Conservation (phyloP, 176 grass and related monocot species). For the Aegilops longissima region DNA sequence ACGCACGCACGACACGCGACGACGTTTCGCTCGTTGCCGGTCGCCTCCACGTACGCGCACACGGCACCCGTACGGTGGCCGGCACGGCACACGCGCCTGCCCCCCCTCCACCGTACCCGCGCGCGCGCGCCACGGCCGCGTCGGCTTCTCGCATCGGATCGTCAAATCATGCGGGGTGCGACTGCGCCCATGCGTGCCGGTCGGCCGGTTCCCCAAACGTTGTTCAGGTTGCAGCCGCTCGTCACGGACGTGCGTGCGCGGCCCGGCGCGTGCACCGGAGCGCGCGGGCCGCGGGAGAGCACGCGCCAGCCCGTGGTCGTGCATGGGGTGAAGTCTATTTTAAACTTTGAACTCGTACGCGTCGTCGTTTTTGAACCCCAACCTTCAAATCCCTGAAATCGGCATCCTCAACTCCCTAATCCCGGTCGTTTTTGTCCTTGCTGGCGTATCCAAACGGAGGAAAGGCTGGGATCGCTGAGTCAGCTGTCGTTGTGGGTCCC, state of each 20-base stretch:
- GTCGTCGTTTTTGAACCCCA: no score
- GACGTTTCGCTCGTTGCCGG: neutral
- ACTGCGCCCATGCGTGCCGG: neutral
- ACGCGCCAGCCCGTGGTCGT: neutral
- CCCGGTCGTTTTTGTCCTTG: no score
- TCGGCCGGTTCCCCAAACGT: neutral
- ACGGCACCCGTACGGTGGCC: neutral
- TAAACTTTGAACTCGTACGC: no score
- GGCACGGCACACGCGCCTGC: neutral
- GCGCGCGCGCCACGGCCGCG: neutral
- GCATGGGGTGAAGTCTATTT: neutral
- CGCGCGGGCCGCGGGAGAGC: neutral
- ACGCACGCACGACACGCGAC: neutral
- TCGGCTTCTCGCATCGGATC: neutral
- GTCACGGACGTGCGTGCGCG: neutral
- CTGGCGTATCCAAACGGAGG: no score
- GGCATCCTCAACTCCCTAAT: no score
- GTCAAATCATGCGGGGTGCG: slow-evolving; percentile 24
- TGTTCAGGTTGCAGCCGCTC: neutral
- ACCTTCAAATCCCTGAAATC: no score
- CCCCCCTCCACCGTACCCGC: neutral
- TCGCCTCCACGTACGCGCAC: neutral
- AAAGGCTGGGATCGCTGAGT: no score
- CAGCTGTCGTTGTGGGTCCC: no score
- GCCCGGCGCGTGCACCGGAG: neutral